phyloP scores from a whole-genome alignment of 106 monocot species.

The Dioscorea dumetorum region DNA sequence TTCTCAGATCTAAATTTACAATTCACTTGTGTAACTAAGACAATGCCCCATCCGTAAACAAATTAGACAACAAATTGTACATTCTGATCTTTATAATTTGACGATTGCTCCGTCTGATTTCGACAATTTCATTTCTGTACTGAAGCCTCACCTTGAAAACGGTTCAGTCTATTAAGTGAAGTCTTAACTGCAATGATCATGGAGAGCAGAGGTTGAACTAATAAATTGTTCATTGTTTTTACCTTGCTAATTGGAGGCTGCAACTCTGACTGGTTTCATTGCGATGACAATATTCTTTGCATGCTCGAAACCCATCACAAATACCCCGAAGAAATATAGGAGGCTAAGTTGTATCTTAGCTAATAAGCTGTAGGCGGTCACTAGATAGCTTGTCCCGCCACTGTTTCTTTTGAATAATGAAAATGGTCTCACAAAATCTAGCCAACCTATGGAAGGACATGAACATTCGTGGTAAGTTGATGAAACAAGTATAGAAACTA shows the following conservation, averaged over 20 bases:
- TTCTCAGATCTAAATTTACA: too few species aligned
- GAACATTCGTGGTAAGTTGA: too few species aligned
- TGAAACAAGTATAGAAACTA: too few species aligned
- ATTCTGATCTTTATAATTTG: too few species aligned
- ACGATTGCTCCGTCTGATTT: too few species aligned
- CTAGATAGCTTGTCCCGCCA: slow-evolving; percentile 21
- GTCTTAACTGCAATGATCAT: too few species aligned
- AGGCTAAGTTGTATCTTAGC: slow-evolving; percentile 68
- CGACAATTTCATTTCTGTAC: too few species aligned
- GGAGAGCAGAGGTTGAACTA: not conserved
- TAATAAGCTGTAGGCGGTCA: slow-evolving; percentile 34
- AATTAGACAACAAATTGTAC: too few species aligned
- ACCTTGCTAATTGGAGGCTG: slow-evolving; percentile 25
- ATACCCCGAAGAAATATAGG: slow-evolving; percentile 65
- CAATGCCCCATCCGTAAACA: too few species aligned
- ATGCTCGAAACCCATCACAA: slow-evolving; percentile 66
- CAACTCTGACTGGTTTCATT: slow-evolving; percentile 56
- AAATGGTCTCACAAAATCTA: slow-evolving; percentile 8
- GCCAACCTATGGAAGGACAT: not conserved
- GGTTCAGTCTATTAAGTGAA: too few species aligned
- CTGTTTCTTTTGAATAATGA: slow-evolving; percentile 13
- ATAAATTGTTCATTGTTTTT: not conserved
- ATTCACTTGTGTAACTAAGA: too few species aligned
- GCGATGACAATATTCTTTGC: slow-evolving; percentile 29
- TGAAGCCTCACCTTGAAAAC: too few species aligned